Conservation (phyloP, 139 green algal genomes). For the Yamagishiella unicocca region DNA sequence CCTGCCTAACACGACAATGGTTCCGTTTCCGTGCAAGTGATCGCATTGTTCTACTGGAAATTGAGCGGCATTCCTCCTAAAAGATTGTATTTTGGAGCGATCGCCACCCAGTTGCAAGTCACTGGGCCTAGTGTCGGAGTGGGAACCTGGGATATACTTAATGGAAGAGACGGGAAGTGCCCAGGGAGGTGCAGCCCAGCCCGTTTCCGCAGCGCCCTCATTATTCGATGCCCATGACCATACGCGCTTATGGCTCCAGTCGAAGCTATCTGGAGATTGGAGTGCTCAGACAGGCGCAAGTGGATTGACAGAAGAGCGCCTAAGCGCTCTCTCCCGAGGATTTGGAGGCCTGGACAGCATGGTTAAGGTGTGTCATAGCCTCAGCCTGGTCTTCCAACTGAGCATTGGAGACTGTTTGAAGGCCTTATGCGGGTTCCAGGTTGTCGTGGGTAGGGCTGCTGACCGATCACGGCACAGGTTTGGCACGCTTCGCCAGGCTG, state of each 20-base stretch:
- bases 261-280: conserved; percentile 33
- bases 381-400: too few relatives aligned
- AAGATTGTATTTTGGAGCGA: too few relatives aligned
- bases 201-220: not conserved
- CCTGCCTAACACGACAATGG: too few relatives aligned
- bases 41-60: too few relatives aligned
- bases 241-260: conserved; percentile 29
- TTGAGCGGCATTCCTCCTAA: too few relatives aligned
- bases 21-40: too few relatives aligned
- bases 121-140: not conserved
- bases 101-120: not conserved
- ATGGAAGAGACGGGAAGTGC: not conserved
- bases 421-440: too few relatives aligned
- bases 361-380: conserved; percentile 18
- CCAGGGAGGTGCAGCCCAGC: not conserved
- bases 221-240: not conserved
- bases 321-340: not conserved
- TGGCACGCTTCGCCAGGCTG: too few relatives aligned
- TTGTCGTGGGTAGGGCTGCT: too few relatives aligned
- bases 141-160: not conserved
- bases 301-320: conserved; percentile 24
- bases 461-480: too few relatives aligned
- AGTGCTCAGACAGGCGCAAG: conserved; percentile 23
- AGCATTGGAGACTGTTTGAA: too few relatives aligned
- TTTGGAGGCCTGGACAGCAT: conserved; percentile 34